These are phyloP conservation scores for Leccinum pellstonianum DNA, from an alignment of 768 basidiomycete genomes.

Conservation along the genomic window DNA sequence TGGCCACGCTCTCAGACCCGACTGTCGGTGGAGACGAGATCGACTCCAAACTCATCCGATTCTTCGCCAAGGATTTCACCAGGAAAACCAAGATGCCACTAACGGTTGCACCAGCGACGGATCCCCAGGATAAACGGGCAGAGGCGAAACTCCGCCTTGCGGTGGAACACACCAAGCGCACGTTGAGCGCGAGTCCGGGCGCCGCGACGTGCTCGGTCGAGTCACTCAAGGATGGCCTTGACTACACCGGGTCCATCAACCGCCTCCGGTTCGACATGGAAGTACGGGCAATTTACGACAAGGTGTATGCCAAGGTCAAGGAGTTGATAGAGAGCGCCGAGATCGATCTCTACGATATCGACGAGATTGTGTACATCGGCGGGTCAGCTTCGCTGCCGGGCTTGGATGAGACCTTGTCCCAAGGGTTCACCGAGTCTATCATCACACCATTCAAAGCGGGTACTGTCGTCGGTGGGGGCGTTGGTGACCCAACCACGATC, in stretches of 20 bases:
- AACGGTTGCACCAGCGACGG: constrained; percentile 56
- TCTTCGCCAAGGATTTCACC: constrained; percentile 94
- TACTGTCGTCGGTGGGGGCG: constrained; percentile 67
- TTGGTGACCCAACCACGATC: constrained; percentile 76
- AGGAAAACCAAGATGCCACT: constrained; percentile 89
- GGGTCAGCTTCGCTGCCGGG: constrained; percentile 75
- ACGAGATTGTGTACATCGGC: constrained; percentile 80
- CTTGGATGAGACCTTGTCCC: constrained; percentile 55
- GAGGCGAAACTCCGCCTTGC: constrained; percentile 92
- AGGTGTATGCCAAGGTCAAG: constrained; percentile 49
- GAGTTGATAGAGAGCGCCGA: constrained; percentile 51
- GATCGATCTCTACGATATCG: constrained; percentile 65
- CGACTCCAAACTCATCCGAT: constrained; percentile 81
- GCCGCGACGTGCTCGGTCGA: constrained; percentile 93
- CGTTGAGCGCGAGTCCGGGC: constrained; percentile 80
- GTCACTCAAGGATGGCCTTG: constrained; percentile 89
- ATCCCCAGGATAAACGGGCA: constrained; percentile 71
- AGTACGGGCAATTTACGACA: constrained; percentile 56
- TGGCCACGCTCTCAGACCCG: constrained; percentile 49
- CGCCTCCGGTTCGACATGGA: constrained; percentile 59
- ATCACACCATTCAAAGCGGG: constrained; percentile 65
- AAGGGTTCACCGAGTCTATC: constrained; percentile 60
- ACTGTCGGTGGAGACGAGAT: constrained; percentile 67
- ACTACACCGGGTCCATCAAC: constrained; percentile 75
- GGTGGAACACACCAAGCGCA: constrained; percentile 93